phyloP scores from a whole-genome alignment of 257 asterid genomes.

The Cruciata laevipes region DNA sequence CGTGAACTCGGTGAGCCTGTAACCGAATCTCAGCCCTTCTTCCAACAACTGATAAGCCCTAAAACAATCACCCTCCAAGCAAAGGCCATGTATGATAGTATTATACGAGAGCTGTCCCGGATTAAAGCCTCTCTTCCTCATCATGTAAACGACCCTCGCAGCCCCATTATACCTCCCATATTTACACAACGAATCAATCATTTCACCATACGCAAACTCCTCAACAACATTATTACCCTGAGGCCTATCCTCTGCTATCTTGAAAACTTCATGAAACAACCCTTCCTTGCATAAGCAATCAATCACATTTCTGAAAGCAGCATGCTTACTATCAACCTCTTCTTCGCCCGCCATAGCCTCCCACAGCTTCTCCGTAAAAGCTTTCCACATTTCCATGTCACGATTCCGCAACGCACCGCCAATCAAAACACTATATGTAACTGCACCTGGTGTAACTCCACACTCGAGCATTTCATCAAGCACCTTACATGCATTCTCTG shows the following conservation, averaged over 20 bases:
- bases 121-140: conserved; percentile 62
- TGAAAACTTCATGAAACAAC: conserved; percentile 59
- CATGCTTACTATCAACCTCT: conserved; percentile 34
- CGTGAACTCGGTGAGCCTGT: conserved; percentile 71
- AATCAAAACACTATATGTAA: conserved; percentile 51
- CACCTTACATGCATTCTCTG: conserved; percentile 47
- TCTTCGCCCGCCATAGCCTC: conserved; percentile 38
- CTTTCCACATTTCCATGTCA: conserved; percentile 44
- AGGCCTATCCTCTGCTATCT: conserved; percentile 71
- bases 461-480: conserved; percentile 63
- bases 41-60: conserved; percentile 79
- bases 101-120: conserved; percentile 65
- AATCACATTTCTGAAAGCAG: conserved; percentile 61
- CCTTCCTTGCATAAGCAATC: conserved; percentile 73
- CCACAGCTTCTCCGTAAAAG: conserved; percentile 48
- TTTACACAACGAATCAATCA: conserved; percentile 68
- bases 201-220: conserved; percentile 62
- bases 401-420: conserved; percentile 42
- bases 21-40: conserved; percentile 59
- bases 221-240: conserved; percentile 53
- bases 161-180: conserved; percentile 76
- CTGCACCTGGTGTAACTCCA: conserved; percentile 42
- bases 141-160: conserved; percentile 77
- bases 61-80: conserved; percentile 56
- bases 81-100: conserved; percentile 65